These are phyloP conservation scores for Phialemoniopsis sp. DNA, from an alignment of 2,329 filamentous ascomycete species.

Conservation along the genomic window DNA sequence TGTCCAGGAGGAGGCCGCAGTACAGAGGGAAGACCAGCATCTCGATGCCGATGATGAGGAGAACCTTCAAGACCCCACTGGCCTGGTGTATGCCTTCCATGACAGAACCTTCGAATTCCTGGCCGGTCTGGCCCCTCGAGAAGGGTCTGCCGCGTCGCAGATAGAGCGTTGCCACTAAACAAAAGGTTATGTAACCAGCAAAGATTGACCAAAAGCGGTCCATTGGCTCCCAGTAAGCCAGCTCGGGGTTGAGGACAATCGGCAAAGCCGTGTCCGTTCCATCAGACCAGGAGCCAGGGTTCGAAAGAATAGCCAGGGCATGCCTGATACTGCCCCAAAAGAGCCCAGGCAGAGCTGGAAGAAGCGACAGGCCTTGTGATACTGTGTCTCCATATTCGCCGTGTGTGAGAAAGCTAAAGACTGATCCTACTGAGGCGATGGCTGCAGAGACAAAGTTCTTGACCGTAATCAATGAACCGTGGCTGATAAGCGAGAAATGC, in stretches of 20 bases:
- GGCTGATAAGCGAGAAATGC: constrained; percentile 72
- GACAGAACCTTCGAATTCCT: constrained; percentile 69
- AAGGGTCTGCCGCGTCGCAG: constrained; percentile 70
- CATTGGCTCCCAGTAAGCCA: constrained; percentile 64
- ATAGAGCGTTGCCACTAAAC: constrained; percentile 72
- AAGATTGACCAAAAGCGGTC: constrained; percentile 70
- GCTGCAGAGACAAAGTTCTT: constrained; percentile 45
- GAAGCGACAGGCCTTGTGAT: constrained; percentile 11
- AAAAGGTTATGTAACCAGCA: constrained; percentile 76
- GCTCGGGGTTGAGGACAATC: constrained; percentile 27
- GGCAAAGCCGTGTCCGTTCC: constrained; percentile 29
- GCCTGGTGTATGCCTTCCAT: constrained; percentile 87
- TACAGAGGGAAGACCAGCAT: constrained; percentile 98
- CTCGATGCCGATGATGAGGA: constrained; percentile 97
- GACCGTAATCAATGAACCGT: constrained; percentile 61
- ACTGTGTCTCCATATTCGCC: constrained; percentile 33
- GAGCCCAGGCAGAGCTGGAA: constrained; percentile 11
- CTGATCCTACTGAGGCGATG: constrained; percentile 30
- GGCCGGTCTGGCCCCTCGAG: constrained; percentile 48
- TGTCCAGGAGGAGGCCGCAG: constrained; percentile 85
- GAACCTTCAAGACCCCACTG: constrained; percentile 95
- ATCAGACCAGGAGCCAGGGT: constrained; percentile 50
- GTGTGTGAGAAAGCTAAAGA: constrained; percentile 37
- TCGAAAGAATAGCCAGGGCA: constrained; percentile 24
- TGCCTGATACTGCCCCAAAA: constrained; percentile 17